phyloP scores from a whole-genome alignment of 2,329 filamentous ascomycete species.

The Aspergillus sp. region DNA sequence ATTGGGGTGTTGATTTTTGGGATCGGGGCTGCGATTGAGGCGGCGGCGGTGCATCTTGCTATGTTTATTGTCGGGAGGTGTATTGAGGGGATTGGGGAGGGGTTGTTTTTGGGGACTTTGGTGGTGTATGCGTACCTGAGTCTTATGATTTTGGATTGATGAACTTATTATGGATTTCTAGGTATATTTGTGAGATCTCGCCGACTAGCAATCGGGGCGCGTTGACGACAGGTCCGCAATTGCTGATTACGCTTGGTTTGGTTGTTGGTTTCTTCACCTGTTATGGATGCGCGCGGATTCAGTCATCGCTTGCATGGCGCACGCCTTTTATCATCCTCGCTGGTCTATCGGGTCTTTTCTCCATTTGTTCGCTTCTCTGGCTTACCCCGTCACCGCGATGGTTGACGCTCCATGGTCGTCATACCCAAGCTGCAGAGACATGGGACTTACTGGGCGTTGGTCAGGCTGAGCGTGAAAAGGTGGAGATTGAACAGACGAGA shows the following conservation, averaged over 20 bases:
- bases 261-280: slow-evolving; percentile 57
- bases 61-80: slow-evolving; percentile 54
- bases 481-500: slow-evolving; percentile 33
- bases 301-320: slow-evolving; percentile 51
- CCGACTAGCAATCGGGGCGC: slow-evolving; percentile 48
- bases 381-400: slow-evolving; percentile 56
- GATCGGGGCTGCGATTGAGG: slow-evolving; percentile 51
- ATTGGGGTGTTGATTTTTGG: slow-evolving; percentile 51
- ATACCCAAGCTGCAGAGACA: slow-evolving; percentile 41
- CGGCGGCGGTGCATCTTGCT: slow-evolving; percentile 40
- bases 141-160: neutral
- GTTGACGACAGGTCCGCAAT: slow-evolving; percentile 50
- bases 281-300: slow-evolving; percentile 49
- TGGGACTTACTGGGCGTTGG: slow-evolving; percentile 42
- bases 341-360: slow-evolving; percentile 36
- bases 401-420: slow-evolving; percentile 47
- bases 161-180: slow-evolving; percentile 21
- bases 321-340: slow-evolving; percentile 51
- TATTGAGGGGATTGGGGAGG: slow-evolving; percentile 56
- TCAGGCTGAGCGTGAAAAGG: slow-evolving; percentile 44
- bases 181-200: slow-evolving; percentile 57
- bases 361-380: slow-evolving; percentile 32
- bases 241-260: slow-evolving; percentile 48
- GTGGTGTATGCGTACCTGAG: slow-evolving; percentile 35
- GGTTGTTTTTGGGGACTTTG: slow-evolving; percentile 54